These are phyloP conservation scores for Coprinellus micaceus DNA, from an alignment of 768 basidiomycete species.

Conservation along the genomic window DNA sequence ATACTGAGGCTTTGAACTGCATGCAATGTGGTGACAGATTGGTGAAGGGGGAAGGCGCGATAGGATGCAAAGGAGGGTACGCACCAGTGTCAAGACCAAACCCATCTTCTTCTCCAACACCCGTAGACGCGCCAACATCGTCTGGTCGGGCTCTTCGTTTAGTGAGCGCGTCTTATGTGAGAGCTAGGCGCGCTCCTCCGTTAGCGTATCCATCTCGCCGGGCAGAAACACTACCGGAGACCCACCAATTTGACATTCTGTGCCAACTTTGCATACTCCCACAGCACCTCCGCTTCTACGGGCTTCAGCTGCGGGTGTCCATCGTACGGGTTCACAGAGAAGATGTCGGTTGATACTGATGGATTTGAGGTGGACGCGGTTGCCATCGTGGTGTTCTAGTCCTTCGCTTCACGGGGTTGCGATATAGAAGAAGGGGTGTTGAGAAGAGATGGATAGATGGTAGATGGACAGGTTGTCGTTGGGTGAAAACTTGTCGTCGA, in stretches of 20 bases:
- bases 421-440: no score
- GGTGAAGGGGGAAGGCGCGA: neutral
- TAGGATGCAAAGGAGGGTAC: constrained; percentile 15
- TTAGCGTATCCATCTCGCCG: neutral
- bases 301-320: constrained; percentile 62
- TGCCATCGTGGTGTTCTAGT: neutral
- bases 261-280: constrained; percentile 90
- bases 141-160: constrained; percentile 72
- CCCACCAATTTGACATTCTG: constrained; percentile 76
- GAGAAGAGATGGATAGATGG: no score
- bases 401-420: neutral
- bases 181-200: constrained; percentile 38
- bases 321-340: constrained; percentile 68
- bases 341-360: constrained; percentile 34
- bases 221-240: constrained; percentile 2
- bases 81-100: constrained; percentile 85
- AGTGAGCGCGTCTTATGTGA: constrained; percentile 65
- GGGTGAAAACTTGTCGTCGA: no score
- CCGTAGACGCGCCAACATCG: constrained; percentile 70
- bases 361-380: constrained; percentile 6
- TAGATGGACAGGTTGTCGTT: no score
- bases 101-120: constrained; percentile 92
- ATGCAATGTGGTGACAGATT: neutral
- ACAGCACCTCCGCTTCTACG: constrained; percentile 76
- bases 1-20: constrained; percentile 94